Evolutionary conservation across 2,329 filamentous ascomycete species (phyloP), one percentile per base, ranked within the genome.

Genomic region (Thermothelomyces thermophilus): DNA sequence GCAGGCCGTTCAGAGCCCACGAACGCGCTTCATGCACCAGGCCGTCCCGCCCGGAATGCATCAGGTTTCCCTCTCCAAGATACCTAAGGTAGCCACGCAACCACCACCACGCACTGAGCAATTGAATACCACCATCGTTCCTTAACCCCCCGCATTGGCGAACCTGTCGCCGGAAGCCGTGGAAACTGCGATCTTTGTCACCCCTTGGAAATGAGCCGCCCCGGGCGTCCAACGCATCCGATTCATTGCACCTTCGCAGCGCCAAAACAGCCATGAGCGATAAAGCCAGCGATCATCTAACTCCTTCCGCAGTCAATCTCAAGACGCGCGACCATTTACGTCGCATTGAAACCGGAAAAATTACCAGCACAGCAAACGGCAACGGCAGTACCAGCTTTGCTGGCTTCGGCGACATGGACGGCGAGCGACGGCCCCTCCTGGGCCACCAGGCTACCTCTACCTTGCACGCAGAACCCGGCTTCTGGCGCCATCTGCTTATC

Each of bases 401-500:
- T 24, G 36, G 19, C n/a, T 16, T 16, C 51, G 35, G n/a, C 30
- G 47, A 36, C 14, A 53, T 53, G 53, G 35, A 52, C 51, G 40
- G 28, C 51, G 58, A 60, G 41, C 24, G 8, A 20, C 53, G 45
- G 4, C 56, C 58, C 8, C 52, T 62, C 36, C 36, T 62, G 33
- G 48, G 33, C 20, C 48, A 40, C 13, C 49, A 46, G 22, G 10
- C 14, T 35, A 13, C 28, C 47, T 39, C 53, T 13, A 41, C 33
- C 35, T 31, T 52, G 28, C 48, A 36, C 33, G 14, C 37, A 28
- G 46, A 53, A 11, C 41, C 50, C 37, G 55, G 56, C 50, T 63
- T 64, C 40, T 60, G 58, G 51, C 58, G 54, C 41, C 60, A 57
- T 14, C 51, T 81, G 61, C 70, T 82, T 55, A 69, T 79, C 58